Evolutionary conservation across 352 stramenopile species (phyloP), one percentile per base, ranked within the genome.

Genomic region (Hyaloperonospora arabidopsidis): DNA sequence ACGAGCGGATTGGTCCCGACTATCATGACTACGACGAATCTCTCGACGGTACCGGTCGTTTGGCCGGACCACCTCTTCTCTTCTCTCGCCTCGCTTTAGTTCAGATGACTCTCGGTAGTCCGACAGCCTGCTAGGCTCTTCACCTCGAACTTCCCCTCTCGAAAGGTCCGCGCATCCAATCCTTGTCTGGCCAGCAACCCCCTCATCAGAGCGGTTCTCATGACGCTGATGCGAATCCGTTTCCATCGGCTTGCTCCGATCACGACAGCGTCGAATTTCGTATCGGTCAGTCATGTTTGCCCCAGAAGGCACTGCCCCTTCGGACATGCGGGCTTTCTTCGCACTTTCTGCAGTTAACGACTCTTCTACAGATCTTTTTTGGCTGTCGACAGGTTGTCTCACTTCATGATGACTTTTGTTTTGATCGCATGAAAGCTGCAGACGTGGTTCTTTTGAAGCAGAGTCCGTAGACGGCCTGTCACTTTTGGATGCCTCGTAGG

Each of bases 181-280:
- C 3, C 41, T 57, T 48, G 39, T 40, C 25, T 46, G 38, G 49
- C 58, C 40, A 1, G 52, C 45, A 44, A 39, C 13, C 49, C 39
- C 57, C 15, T 58, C 52, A 11, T 40, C 39, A 10, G 49, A 57
- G n/a, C 29, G 47, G 34, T 53, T 45, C 6, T 58, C 59, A 44
- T 49, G 39, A 54, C 28, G 55, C 21, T 49, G 48, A 46, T 39
- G 54, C 25, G 49, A 52, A 54, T 60, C 52, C 18, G 19, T 29
- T 23, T 18, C 49, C 13, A 45, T 65, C 15, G 65, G 65, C 22
- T 43, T 59, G 19, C 36, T 51, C 28, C 48, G 50, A 2, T 65
- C 51, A 45, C 46, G 53, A 63, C 49, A 59, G 25, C 60, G 61
- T 60, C 52, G 57, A 40, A 65, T 62, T 23, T 67, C 56, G 15